These are phyloP conservation scores for Aspergillus pseudoterreus DNA, from an alignment of 2,329 filamentous ascomycete genomes.

Conservation along the genomic window DNA sequence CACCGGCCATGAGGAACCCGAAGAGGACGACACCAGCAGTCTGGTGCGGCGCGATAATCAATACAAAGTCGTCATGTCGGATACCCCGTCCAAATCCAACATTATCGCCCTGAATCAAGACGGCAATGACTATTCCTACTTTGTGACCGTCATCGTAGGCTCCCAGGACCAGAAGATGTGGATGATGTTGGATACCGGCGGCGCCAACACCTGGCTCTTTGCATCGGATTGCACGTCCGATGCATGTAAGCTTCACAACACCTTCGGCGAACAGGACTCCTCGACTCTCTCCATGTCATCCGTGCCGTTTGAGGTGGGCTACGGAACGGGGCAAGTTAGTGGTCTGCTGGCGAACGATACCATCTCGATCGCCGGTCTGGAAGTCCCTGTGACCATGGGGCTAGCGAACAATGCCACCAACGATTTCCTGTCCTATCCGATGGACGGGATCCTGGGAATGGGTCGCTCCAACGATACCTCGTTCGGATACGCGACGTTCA, in stretches of 20 bases:
- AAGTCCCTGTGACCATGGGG: slow-evolving; percentile 65
- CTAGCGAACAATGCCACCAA: slow-evolving; percentile 67
- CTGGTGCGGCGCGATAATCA: slow-evolving; percentile 43
- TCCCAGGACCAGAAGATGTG: slow-evolving; percentile 49
- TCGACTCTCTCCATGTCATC: slow-evolving; percentile 54
- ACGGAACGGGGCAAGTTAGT: slow-evolving; percentile 71
- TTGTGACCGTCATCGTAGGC: slow-evolving; percentile 49
- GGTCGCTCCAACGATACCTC: slow-evolving; percentile 58
- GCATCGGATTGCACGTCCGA: slow-evolving; percentile 61
- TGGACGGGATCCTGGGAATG: slow-evolving; percentile 83
- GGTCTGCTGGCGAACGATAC: slow-evolving; percentile 66
- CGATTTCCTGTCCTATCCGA: slow-evolving; percentile 74
- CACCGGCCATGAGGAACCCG: background rate
- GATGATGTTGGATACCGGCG: slow-evolving; percentile 54
- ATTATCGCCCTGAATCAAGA: slow-evolving; percentile 53
- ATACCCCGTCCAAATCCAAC: slow-evolving; percentile 39
- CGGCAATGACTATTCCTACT: slow-evolving; percentile 54
- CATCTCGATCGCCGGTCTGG: slow-evolving; percentile 63
- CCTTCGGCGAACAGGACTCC: slow-evolving; percentile 65
- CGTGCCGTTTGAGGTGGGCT: slow-evolving; percentile 63
- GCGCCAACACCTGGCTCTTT: slow-evolving; percentile 78
- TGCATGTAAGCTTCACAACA: slow-evolving; percentile 67
- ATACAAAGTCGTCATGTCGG: slow-evolving; percentile 44
- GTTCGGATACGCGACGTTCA: slow-evolving; percentile 58
- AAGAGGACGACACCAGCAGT: background rate